Base-by-base conservation (phyloP, 352 stramenopile species). In the Globisporangium nodosum region DNA sequence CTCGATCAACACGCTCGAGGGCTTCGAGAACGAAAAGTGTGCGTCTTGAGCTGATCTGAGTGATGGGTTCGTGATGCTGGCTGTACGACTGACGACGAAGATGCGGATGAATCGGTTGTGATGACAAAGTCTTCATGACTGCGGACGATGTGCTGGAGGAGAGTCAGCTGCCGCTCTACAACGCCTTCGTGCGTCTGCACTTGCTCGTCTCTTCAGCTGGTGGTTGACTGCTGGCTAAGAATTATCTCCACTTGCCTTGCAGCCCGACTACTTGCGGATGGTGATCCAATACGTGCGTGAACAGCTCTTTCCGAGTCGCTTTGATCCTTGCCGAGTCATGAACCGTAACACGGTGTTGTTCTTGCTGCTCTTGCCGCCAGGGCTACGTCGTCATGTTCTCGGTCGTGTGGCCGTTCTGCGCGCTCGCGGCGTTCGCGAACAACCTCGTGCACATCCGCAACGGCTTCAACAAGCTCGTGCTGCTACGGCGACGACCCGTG, bases 371-470 rank as follows among this genome's bases (percentile, higher is more conserved):
- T 47, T 49, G 39, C 21, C 27, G 37, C 3, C 58, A 94, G 84
- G 85, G 85, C 69, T 94, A 90, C 47, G 80, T 94, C 20, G 85
- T 94, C 24, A 94, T 94, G 85, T 92, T 94, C 65, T 94, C 85
- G 1, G 80, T 90, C 27, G 81, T 94, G 42, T 94, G 82, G 85
- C 85, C 85, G 35, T 92, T 94, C 55, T 94, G 85, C 49, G 81
- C 80, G 12, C 69, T 94, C 35, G 81, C 81, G 8, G 85, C 77
- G 5, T 67, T 94, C 24, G 77, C 71, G 27, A 94, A 94, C 73
- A 94, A 94, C 55, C 56, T 85, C 13, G 70, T 94, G 35, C 85
- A 94, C 49, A 91, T 94, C 57, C 80, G 83, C 49, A 94, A 94
- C 49, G 82, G 80, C 31, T 94, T 92, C 65, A 79, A 86, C 66